Conservation (phyloP, 2,329 filamentous ascomycete species). For the Fusarium decemcellulare region DNA sequence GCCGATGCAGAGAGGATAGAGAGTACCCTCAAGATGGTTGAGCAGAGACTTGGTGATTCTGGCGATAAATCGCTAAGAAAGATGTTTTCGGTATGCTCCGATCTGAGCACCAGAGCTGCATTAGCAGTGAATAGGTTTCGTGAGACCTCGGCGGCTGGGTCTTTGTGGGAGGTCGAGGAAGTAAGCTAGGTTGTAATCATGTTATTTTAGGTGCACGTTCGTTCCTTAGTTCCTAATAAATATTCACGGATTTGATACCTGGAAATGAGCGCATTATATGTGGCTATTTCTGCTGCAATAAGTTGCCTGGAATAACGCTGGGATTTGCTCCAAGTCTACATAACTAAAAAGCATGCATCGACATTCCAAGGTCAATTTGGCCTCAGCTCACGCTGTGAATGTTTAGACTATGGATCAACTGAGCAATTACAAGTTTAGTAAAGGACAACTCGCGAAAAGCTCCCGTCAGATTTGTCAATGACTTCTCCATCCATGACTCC, state of each 20-base stretch:
- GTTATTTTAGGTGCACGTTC: background rate
- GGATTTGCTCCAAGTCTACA: too few species aligned
- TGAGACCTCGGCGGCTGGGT: background rate
- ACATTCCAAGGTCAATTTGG: too few species aligned
- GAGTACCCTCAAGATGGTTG: background rate
- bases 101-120: background rate
- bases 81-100: background rate
- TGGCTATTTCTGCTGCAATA: too few species aligned
- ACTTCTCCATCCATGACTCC: slow-evolving; percentile 3
- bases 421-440: too few species aligned
- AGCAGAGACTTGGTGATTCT: background rate
- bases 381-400: too few species aligned
- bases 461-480: background rate
- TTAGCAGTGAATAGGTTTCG: slow-evolving; percentile 1
- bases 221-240: background rate
- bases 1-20: background rate
- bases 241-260: too few species aligned
- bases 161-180: slow-evolving; percentile 4
- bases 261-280: background rate
- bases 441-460: background rate
- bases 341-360: too few species aligned
- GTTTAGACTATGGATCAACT: too few species aligned
- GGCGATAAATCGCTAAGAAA: background rate
- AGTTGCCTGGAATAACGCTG: too few species aligned
- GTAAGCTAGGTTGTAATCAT: background rate